Evolutionary conservation across 257 asterid genomes (phyloP), one percentile per base, ranked within the genome.

Genomic region (Primulina eburnea): DNA sequence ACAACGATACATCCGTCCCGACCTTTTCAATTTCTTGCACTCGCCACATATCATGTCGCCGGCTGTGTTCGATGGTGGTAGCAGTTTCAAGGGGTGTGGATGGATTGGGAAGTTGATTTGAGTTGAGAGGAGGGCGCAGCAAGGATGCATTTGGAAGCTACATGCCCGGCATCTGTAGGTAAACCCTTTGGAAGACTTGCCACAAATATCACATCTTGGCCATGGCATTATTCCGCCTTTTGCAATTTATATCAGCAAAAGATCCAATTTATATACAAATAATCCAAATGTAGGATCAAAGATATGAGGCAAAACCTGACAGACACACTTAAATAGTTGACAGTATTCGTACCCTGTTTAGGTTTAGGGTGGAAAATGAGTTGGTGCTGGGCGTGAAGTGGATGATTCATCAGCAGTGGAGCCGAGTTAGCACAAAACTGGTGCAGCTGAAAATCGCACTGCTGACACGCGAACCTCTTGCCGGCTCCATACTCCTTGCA

Each of bases 81-180:
- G 63, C 65, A 91, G 77, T 58, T 70, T 86, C 59, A 91, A 38
- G 6, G 74, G 35, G 77, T 91, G 96, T 2, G 78, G 82, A 71
- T 91, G 96, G 32, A 29, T 67, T 16, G 81, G 71, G 56, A 76
- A 72, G 55, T 57, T 74, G 73, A 82, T 79, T 60, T 87, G 89
- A 0, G 76, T 59, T 17, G 92, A 73, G 57, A 91, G 87, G 93
- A 79, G 85, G 67, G 95, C 96, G 40, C 97, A 91, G 71, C 96
- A 86, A 0, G 97, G 97, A 80, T 91, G 97, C 90, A 91, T 89
- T 80, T 89, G 95, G 87, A 91, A 91, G 64, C 75, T 84, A 78
- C 97, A 91, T 1, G 92, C 90, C 67, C 87, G 71, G 86, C 97
- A 91, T 80, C 96, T 59, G 79, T 71, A 91, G 69, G 85, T 77